These are phyloP conservation scores for Udeniomyces megalosporus DNA, from an alignment of 768 basidiomycete species.

Conservation along the genomic window DNA sequence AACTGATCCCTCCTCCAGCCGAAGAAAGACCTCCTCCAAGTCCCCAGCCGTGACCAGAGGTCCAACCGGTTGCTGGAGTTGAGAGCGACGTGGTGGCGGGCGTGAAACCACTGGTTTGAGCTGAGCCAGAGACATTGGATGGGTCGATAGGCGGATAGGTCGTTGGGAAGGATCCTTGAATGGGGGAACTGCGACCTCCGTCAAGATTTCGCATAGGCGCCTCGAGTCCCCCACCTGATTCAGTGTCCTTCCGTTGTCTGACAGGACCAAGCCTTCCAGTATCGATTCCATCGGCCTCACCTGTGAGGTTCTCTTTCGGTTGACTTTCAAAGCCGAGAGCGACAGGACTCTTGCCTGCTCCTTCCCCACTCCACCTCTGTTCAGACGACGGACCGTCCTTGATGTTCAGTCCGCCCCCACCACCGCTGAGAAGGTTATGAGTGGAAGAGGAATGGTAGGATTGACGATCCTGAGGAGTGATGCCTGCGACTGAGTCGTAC, in stretches of 20 bases:
- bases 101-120: neutral
- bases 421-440: too few relatives aligned
- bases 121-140: too few relatives aligned
- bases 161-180: constrained; percentile 1
- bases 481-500: constrained; percentile 74
- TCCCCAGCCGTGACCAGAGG: neutral
- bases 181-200: neutral
- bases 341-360: constrained; percentile 1
- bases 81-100: neutral
- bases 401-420: too few relatives aligned
- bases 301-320: too few relatives aligned
- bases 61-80: neutral
- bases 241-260: neutral
- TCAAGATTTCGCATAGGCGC: neutral
- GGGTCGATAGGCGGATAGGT: neutral
- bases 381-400: too few relatives aligned
- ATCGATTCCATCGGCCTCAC: too few relatives aligned
- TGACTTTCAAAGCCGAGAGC: too few relatives aligned
- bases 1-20: neutral
- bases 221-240: neutral
- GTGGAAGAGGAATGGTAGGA: constrained; percentile 4
- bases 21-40: neutral
- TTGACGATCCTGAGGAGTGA: constrained; percentile 27
- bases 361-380: neutral
- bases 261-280: too few relatives aligned